phyloP scores from a whole-genome alignment of 352 stramenopile species.

The Globisporangium splendens region DNA sequence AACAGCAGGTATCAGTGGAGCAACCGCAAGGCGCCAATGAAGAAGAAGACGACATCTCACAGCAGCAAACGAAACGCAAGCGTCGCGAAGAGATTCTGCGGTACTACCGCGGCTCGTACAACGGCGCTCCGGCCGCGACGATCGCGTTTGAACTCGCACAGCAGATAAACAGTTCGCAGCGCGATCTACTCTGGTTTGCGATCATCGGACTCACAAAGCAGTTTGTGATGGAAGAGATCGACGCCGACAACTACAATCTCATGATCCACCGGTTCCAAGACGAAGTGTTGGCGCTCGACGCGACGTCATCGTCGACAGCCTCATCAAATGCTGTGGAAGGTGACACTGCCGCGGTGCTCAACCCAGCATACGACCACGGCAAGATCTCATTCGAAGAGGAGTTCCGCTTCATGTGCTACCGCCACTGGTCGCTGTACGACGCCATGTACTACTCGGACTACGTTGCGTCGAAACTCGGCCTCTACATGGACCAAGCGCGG shows the following conservation, averaged over 20 bases:
- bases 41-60: constrained; percentile 12
- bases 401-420: constrained; percentile 96
- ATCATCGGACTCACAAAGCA: constrained; percentile 96
- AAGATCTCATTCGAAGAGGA: constrained; percentile 90
- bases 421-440: constrained; percentile 94
- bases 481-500: constrained; percentile 62
- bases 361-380: constrained; percentile 71
- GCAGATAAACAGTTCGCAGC: constrained; percentile 79
- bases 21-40: neutral
- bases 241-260: constrained; percentile 90
- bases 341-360: constrained; percentile 13
- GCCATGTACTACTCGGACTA: constrained; percentile 96
- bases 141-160: constrained; percentile 83
- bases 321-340: constrained; percentile 21
- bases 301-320: constrained; percentile 27
- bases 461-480: constrained; percentile 87
- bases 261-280: constrained; percentile 89
- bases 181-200: constrained; percentile 95
- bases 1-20: no score
- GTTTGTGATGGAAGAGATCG: constrained; percentile 91
- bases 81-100: constrained; percentile 77
- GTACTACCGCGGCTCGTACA: constrained; percentile 94
- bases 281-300: constrained; percentile 82
- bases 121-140: constrained; percentile 63
- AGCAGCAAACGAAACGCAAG: constrained; percentile 34